These are phyloP conservation scores for Erysimum pusillum DNA, from an alignment of 441 rosid species.

Conservation along the genomic window DNA sequence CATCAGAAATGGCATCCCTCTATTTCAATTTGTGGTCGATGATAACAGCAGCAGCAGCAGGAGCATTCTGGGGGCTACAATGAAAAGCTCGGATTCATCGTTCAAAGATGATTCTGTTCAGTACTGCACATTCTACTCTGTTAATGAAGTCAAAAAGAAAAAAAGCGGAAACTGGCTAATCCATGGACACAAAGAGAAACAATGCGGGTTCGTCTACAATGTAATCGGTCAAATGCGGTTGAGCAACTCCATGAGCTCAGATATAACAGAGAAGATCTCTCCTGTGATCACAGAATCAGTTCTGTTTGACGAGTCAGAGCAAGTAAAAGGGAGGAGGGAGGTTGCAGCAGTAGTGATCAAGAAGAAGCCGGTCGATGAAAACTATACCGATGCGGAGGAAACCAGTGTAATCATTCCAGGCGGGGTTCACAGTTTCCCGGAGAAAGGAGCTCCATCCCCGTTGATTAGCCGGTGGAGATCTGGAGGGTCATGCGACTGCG, in stretches of 20 bases:
- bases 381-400: slow-evolving; percentile 37
- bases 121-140: slow-evolving; percentile 67
- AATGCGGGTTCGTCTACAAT: slow-evolving; percentile 59
- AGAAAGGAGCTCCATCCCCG: slow-evolving; percentile 75
- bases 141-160: slow-evolving; percentile 67
- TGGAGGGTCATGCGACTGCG: slow-evolving; percentile 92
- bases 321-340: slow-evolving; percentile 55
- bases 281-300: slow-evolving; percentile 61
- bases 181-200: slow-evolving; percentile 68
- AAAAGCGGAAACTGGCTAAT: slow-evolving; percentile 76
- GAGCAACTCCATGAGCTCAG: slow-evolving; percentile 46
- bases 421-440: slow-evolving; percentile 74
- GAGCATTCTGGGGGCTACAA: slow-evolving; percentile 72
- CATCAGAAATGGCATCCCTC: slow-evolving; percentile 68
- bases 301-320: slow-evolving; percentile 60
- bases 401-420: slow-evolving; percentile 69
- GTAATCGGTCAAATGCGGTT: slow-evolving; percentile 73
- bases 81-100: slow-evolving; percentile 48
- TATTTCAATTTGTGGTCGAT: slow-evolving; percentile 72
- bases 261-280: slow-evolving; percentile 36
- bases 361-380: slow-evolving; percentile 31
- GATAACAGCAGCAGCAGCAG: slow-evolving; percentile 55
- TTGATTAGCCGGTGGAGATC: slow-evolving; percentile 81
- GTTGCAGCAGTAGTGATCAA: slow-evolving; percentile 77
- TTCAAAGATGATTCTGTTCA: slow-evolving; percentile 56